Evolutionary conservation across 2,329 filamentous ascomycete genomes (phyloP), one percentile per base, ranked within the genome.

Genomic region (Aphanoascus verrucosus): DNA sequence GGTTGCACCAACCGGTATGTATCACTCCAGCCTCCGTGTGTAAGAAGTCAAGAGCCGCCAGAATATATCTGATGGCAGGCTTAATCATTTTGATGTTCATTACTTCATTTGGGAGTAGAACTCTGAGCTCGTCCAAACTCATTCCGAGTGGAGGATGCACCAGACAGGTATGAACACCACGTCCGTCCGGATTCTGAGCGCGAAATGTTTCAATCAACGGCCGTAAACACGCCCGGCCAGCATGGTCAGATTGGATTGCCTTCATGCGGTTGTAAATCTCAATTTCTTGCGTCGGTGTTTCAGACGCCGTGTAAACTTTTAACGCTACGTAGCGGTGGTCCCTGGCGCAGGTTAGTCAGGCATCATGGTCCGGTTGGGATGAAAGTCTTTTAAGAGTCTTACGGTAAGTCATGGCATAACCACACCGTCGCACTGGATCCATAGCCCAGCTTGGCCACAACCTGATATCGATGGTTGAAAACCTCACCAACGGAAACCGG

Each of bases 401-500:
- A 57, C 58, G 44, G 35, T 20, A 59, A 19, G 44, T 62, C 59
- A 28, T 51, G 52, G 41, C 48, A 49, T 12, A 62, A 56, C 61
- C 59, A 63, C 38, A 60, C 55, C 3, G 60, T 63, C 1, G 60
- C 62, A 14, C 53, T 58, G 15, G 58, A 51, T n/a, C 61, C 60
- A 51, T 50, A 63, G 17, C 60, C 61, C 17, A 63, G 57, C 50
- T 63, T 62, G 7, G 52, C 54, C 14, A 63, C 44, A n/a, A 61
- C 45, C 42, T 56, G 47, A 52, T 62, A 60, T 52, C 57, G 41
- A 14, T 55, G 20, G 23, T 51, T 45, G 38, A 57, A 53, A 32
- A 56, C 42, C 48, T 59, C 32, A 5, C 56, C 53, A 28, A 57
- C 50, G n/a, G n/a, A 38, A 6, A 52, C 52, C 5, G 57, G 57